Conservation (phyloP, 140 eudicot genomes). For the Erigeron philadelphicus region DNA sequence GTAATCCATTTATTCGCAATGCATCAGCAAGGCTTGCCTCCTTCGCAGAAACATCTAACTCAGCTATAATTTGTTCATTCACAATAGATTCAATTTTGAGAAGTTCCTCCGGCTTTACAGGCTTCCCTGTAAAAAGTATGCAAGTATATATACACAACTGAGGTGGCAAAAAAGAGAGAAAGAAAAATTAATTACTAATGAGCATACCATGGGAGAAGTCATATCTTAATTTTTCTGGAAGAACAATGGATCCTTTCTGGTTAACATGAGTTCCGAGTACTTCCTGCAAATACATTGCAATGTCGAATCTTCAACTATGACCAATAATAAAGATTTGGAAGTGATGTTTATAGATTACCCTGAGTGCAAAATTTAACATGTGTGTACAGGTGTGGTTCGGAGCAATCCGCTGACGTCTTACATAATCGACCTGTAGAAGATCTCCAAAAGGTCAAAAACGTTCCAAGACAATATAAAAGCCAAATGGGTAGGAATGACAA, state of each 20-base stretch:
- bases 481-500: too few relatives aligned
- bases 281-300: slow-evolving; percentile 47
- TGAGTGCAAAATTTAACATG: slow-evolving; percentile 86
- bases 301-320: slow-evolving; percentile 5
- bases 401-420: slow-evolving; percentile 73
- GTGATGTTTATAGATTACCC: slow-evolving; percentile 40
- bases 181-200: neutral
- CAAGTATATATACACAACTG: neutral
- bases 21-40: slow-evolving; percentile 87
- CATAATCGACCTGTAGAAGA: slow-evolving; percentile 66
- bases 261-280: slow-evolving; percentile 91
- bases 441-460: slow-evolving; percentile 1
- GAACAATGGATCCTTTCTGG: slow-evolving; percentile 97
- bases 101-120: slow-evolving; percentile 79
- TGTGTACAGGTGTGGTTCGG: slow-evolving; percentile 99
- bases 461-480: too few relatives aligned
- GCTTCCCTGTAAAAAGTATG: slow-evolving; percentile 58
- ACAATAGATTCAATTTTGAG: slow-evolving; percentile 73
- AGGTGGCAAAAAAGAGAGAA: neutral
- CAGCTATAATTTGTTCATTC: slow-evolving; percentile 80
- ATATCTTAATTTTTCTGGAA: slow-evolving; percentile 88
- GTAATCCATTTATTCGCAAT: slow-evolving; percentile 62
- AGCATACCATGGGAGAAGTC: slow-evolving; percentile 89
- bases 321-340: neutral
- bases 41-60: slow-evolving; percentile 74